Evolutionary conservation across 164 flowering plant genomes (phyloP).

Genomic region (Chimonanthus salicifolius): DNA sequence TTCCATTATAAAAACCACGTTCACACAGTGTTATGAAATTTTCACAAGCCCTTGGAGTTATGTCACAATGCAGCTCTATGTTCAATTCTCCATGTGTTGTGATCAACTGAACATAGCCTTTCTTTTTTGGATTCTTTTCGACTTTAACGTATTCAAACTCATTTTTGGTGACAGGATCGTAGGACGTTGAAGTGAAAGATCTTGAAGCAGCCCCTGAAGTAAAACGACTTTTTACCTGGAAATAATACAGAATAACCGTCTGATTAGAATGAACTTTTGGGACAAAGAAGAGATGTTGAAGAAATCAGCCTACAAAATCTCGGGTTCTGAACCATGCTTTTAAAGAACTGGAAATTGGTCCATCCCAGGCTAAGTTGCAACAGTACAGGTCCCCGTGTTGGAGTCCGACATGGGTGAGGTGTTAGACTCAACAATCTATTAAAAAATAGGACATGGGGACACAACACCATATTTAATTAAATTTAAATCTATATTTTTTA

Average conservation of each 20-base stretch:
- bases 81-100: slow-evolving; percentile 98
- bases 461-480: too few relatives aligned
- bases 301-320: not conserved
- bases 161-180: slow-evolving; percentile 86
- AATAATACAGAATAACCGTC: not conserved
- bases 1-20: slow-evolving; percentile 86
- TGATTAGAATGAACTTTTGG: not conserved
- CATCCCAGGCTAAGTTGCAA: not conserved
- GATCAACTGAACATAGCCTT: slow-evolving; percentile 88
- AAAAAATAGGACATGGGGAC: too few relatives aligned
- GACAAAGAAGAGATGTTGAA: not conserved
- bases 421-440: too few relatives aligned
- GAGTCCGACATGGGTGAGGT: too few relatives aligned
- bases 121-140: slow-evolving; percentile 94
- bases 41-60: slow-evolving; percentile 91
- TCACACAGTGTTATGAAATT: slow-evolving; percentile 93
- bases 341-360: not conserved
- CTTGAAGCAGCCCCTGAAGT: slow-evolving; percentile 96
- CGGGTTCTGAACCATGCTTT: not conserved
- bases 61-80: slow-evolving; percentile 91
- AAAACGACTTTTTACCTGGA: slow-evolving; percentile 82
- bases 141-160: slow-evolving; percentile 89
- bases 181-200: slow-evolving; percentile 94
- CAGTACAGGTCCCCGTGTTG: too few relatives aligned
- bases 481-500: too few relatives aligned